Evolutionary conservation across 2,329 filamentous ascomycete species (phyloP).

Genomic region (Pseudonectria foliicola): DNA sequence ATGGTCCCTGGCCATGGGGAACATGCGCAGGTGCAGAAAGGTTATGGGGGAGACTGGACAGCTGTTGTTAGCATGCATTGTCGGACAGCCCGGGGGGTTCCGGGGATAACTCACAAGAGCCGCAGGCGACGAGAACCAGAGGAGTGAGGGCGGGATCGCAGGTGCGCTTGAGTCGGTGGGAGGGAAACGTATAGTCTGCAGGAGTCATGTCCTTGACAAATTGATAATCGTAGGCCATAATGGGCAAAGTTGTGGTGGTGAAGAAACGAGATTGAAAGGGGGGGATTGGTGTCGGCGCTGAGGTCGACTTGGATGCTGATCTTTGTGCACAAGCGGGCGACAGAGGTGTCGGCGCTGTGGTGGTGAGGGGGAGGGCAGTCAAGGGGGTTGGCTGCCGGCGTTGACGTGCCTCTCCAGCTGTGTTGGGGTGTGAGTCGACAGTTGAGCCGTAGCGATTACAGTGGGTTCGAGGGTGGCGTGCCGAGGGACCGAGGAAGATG

Average conservation of each 20-base stretch:
- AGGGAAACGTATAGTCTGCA: slow-evolving; percentile 52
- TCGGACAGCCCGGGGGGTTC: background rate
- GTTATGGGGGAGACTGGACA: slow-evolving; percentile 58
- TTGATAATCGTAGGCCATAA: slow-evolving; percentile 25
- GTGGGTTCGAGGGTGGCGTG: no score
- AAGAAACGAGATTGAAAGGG: slow-evolving; percentile 4
- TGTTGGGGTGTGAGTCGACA: no score
- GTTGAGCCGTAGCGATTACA: no score
- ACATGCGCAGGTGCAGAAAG: slow-evolving; percentile 77
- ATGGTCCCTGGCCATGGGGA: slow-evolving; percentile 79
- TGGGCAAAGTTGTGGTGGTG: slow-evolving; percentile 7
- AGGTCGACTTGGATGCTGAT: no score
- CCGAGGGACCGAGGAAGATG: no score
- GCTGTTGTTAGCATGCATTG: slow-evolving; percentile 6
- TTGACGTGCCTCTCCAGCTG: no score
- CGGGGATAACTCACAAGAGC: slow-evolving; percentile 39
- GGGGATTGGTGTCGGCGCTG: slow-evolving; percentile 10
- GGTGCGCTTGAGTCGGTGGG: slow-evolving; percentile 48
- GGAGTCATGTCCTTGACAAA: slow-evolving; percentile 28
- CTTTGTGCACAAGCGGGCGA: no score
- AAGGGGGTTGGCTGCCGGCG: no score
- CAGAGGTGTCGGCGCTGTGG: no score
- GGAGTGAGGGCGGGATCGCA: slow-evolving; percentile 51
- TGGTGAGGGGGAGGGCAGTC: no score
- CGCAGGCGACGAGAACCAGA: slow-evolving; percentile 62